Evolutionary conservation across 495 filamentous ascomycete species (phyloP), one percentile per base, ranked within the genome.

Genomic region (Neurospora pannonica): DNA sequence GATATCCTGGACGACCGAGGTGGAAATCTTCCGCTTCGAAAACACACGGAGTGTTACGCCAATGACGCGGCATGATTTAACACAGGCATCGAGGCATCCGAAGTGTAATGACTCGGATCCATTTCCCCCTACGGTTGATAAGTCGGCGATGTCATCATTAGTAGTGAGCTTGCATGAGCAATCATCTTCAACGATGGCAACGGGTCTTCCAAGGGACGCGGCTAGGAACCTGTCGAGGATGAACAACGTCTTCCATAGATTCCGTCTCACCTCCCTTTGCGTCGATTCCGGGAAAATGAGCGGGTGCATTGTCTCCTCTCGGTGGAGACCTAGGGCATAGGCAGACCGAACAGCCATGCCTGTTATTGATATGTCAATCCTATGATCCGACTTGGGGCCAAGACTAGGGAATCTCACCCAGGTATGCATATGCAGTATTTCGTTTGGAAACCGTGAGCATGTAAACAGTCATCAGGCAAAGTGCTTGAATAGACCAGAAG

Each of bases 11-110:
- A 90, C 90, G 28, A 90, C 84, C 28, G 85, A 82, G 38, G 90
- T 90, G 9, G 90, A 93, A 54, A 93, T 88, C 74, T 90, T 92
- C 73, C 90, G 86, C 69, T 88, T 87, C 74, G 91, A 89, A 76
- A 93, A 94, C 28, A 93, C 88, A 60, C 88, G 89, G 21, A 94
- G 84, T 31, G 92, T 91, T 6, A 85, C 83, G 40, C 92, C 91
- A 71, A 94, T 90, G 42, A 91, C 85, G 48, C 87, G 88, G 75
- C 88, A 91, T 71, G 85, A 87, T 40, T 85, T 84, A 10, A 90
- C 86, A 10, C 86, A 84, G 6, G 87, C 84, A 76, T 90, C 86
- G 3, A 91, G 80, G 34, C 84, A 85, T 38, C 70, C 76, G 11
- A 79, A 76, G 72, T 83, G 82, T 9, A 81, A 54, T 24, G 69